Evolutionary conservation across 169 alveolate genomes (phyloP).

Genomic region (Plasmodium gaboni): DNA sequence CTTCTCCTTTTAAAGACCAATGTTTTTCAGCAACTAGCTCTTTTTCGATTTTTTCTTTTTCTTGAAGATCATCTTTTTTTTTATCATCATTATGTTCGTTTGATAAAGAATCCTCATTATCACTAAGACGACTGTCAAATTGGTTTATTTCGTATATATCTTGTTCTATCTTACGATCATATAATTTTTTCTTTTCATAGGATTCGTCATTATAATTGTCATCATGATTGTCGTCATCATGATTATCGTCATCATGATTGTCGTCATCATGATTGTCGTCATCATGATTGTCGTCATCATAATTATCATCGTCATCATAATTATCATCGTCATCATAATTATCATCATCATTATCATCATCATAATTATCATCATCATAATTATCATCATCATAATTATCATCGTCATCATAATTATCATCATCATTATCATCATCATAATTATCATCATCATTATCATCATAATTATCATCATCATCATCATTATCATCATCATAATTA

Average conservation of each 20-base stretch:
- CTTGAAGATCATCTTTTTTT: not conserved
- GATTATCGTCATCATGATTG: not conserved
- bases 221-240: conserved; percentile 77
- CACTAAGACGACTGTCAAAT: not conserved
- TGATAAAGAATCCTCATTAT: not conserved
- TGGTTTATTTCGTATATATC: conserved; percentile 28
- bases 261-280: not conserved
- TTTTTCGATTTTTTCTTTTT: conserved; percentile 81
- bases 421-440: conserved; percentile 15
- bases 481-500: conserved; percentile 26
- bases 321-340: conserved; percentile 5
- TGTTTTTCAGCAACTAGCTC: conserved; percentile 85
- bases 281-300: not conserved
- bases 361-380: conserved; percentile 72
- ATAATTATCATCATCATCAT: conserved; percentile 13
- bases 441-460: conserved; percentile 12
- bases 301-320: conserved; percentile 1
- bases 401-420: not conserved
- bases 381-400: conserved; percentile 31
- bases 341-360: conserved; percentile 72
- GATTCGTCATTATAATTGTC: conserved; percentile 81
- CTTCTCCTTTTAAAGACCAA: conserved; percentile 92
- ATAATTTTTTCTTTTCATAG: conserved; percentile 3
- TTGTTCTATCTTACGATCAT: conserved; percentile 13
- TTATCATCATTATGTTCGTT: not conserved